Evolutionary conservation across 306 rosid genomes (phyloP).

Genomic region (Vicia villosa): DNA sequence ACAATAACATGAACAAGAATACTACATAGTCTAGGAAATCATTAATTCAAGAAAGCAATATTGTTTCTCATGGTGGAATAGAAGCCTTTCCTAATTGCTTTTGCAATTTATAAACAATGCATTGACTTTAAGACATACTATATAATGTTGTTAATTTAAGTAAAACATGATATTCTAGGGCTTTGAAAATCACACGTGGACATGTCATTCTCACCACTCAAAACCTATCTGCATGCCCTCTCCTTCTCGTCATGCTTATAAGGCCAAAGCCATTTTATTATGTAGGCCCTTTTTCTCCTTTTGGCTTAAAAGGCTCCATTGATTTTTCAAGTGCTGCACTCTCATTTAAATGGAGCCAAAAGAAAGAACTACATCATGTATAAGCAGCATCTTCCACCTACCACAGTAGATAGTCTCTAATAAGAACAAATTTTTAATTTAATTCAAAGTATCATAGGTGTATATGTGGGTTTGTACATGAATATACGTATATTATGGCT

Average conservation of each 20-base stretch:
- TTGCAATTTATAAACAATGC: conserved; percentile 48
- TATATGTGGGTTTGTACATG: background rate
- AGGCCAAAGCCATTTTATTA: conserved; percentile 25
- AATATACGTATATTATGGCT: background rate
- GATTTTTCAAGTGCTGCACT: conserved; percentile 63
- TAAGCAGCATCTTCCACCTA: conserved; percentile 44
- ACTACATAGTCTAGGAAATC: background rate
- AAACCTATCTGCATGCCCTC: conserved; percentile 56
- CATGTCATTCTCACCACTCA: conserved; percentile 62
- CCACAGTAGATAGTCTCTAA: conserved; percentile 36
- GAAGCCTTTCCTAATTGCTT: conserved; percentile 46
- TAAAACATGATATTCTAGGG: conserved; percentile 63
- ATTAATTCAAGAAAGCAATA: conserved; percentile 41
- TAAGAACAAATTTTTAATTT: conserved; percentile 35
- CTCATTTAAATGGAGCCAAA: conserved; percentile 39
- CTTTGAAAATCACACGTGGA: conserved; percentile 71
- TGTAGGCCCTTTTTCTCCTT: conserved; percentile 50
- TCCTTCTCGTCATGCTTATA: conserved; percentile 61
- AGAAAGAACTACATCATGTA: conserved; percentile 48
- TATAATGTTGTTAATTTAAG: conserved; percentile 40
- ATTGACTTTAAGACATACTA: conserved; percentile 66
- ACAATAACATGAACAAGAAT: too few relatives aligned
- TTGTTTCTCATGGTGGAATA: conserved; percentile 50
- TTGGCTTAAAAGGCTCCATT: conserved; percentile 57
- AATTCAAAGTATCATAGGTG: background rate